phyloP scores from a whole-genome alignment of 306 rosid genomes.

The Glycyrrhiza uralensis region DNA sequence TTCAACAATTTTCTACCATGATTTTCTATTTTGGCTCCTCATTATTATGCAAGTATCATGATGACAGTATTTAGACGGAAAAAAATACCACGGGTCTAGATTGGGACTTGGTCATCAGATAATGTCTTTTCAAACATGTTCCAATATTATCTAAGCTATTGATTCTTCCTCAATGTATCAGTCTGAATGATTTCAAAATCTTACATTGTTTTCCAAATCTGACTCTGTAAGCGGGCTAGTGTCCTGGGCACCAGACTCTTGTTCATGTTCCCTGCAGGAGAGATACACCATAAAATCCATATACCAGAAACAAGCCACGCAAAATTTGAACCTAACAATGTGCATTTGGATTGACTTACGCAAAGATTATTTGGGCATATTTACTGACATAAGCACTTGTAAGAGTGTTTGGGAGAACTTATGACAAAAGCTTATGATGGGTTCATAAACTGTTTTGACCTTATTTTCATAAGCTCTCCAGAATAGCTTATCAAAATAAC shows the following conservation, averaged over 20 bases:
- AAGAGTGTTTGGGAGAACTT: too few species aligned
- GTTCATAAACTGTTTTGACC: too few species aligned
- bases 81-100: neutral
- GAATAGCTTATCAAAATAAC: too few species aligned
- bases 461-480: too few species aligned
- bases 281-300: constrained; percentile 2
- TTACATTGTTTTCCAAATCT: constrained; percentile 41
- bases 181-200: constrained; percentile 17
- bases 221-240: constrained; percentile 17
- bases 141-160: neutral
- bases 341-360: too few species aligned
- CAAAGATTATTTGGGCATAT: too few species aligned
- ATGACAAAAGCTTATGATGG: too few species aligned
- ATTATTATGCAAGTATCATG: neutral
- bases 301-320: neutral
- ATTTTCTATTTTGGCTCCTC: neutral
- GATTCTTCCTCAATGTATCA: neutral
- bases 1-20: neutral
- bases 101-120: neutral
- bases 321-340: neutral
- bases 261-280: constrained; percentile 38
- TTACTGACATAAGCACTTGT: too few species aligned
- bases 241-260: constrained; percentile 19
- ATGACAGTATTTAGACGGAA: neutral
- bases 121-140: neutral